Base-by-base conservation (phyloP, 805 yeast genomes). In the Ogataea philodendri region DNA sequence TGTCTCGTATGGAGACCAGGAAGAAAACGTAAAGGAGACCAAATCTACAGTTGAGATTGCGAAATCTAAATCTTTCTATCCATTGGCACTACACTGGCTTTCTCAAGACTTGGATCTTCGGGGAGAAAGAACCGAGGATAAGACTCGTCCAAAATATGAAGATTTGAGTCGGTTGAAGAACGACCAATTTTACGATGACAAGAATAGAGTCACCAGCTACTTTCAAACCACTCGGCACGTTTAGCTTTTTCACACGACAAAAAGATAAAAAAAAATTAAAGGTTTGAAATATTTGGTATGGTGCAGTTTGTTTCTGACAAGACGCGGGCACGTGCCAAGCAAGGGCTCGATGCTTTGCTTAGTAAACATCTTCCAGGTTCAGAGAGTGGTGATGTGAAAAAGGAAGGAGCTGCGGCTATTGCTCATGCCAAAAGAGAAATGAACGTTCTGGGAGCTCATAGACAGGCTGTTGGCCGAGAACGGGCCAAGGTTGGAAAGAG, bases 41-140 rank as follows among this genome's bases (percentile, higher is more conserved):
- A 43, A 36, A 8, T 18, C 26, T 9, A 40, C 39, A 9, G 57
- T 74, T 24, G 54, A 47, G 22, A 63, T 78, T 9, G 59, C 66
- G 9, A 59, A 66, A 16, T 66, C 72, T 4, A 66, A 72, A 29
- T 73, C 82, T 26, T 60, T 84, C 22, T 87, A 84, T 55, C 94
- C 94, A 3, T 58, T 84, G 34, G 89, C 88, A 0, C 59, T 81
- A 39, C 62, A 69, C 23, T 84, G 94, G 94, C 62, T 84, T 15
- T 48, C 61, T 15, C 57, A 62, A 2, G 86, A 80, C 49, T 67
- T 72, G 46, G 59, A 51, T 33, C 62, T 57, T 42, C 66, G 85
- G 41, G 90, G 84, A 17, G 66, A 65, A 18, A 65, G 80, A 43
- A 72, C 63, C 5, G 76, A 73, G 14, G 67, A 54, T 51, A 63